Evolutionary conservation across 2,329 filamentous ascomycete species (phyloP), one percentile per base, ranked within the genome.

Genomic region (Talaromyces sp.): DNA sequence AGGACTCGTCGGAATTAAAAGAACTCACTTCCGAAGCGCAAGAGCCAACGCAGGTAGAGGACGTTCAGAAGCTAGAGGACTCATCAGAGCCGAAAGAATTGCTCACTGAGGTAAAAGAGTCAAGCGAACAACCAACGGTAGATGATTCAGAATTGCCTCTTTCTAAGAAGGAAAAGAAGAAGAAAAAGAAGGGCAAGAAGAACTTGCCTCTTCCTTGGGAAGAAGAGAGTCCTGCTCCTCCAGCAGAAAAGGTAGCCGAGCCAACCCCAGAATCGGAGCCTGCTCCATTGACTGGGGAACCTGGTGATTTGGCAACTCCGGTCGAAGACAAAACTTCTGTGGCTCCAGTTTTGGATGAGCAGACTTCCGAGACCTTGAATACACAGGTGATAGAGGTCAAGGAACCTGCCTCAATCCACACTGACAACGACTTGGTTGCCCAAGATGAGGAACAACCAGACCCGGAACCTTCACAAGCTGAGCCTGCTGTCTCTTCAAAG

Each of bases 111-210:
- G 28, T 16, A n/a, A 28, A 16, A n/a, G 50, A 53, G 12, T 16
- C 50, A 30, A 53, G 27, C 14, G 44, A 51, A 8, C 50, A 55
- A 14, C 27, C 30, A 23, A 18, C 27, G 6, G 44, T 27, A 34
- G 51, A 63, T 42, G 52, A 59, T 42, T 28, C 50, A 31, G 65
- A 65, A 50, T 66, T 66, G 10, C 5, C 42, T 6, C 66, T 64
- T 52, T 61, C 65, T 2, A n/a, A 65, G 14, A 66, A 61, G 18
- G 65, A 67, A 5, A 74, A 71, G 65, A 76, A 73, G 61, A 80
- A 77, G 65, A 70, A 71, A 62, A 76, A 74, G 64, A 80, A 77
- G 64, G 69, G 69, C 9, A 80, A 80, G 70, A 81, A 79, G 63
- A 71, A 70, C 34, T 73, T 69, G 65, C 54, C 61, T 52, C 18